phyloP scores from a whole-genome alignment of 805 yeast genomes.

The Ogataea trehalophila region DNA sequence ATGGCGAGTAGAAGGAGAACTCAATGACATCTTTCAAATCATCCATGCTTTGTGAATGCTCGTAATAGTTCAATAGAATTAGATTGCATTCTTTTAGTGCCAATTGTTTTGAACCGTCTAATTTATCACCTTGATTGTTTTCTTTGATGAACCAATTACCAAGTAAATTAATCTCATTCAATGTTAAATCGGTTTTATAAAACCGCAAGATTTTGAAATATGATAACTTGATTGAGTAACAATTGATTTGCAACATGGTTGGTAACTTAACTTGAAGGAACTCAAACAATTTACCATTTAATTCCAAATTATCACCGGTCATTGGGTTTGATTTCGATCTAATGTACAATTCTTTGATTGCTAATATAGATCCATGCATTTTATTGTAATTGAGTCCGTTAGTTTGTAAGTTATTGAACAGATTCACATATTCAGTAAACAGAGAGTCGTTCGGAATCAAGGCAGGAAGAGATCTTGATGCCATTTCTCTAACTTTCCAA shows the following conservation, averaged over 20 bases:
- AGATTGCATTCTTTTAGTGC: conserved; percentile 32
- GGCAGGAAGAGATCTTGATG: conserved; percentile 64
- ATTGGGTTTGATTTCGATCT: conserved; percentile 1
- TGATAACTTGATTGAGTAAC: conserved; percentile 20
- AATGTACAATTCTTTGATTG: conserved; percentile 35
- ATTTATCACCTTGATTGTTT: conserved; percentile 19
- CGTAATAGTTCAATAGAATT: conserved; percentile 27
- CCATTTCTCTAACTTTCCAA: conserved; percentile 89
- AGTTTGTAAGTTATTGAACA: conserved; percentile 4
- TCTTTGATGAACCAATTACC: conserved; percentile 34
- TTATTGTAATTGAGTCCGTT: conserved; percentile 30
- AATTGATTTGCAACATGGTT: conserved; percentile 9
- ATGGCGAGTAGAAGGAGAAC: conserved; percentile 34
- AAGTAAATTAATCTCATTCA: conserved; percentile 19
- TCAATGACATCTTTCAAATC: conserved; percentile 26
- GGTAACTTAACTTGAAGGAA: conserved; percentile 22
- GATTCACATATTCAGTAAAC: conserved; percentile 22
- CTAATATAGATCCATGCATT: conserved; percentile 57
- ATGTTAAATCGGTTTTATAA: conserved; percentile 1
- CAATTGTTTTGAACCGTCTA: conserved; percentile 49
- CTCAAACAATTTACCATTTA: conserved; percentile 21
- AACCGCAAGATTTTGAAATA: conserved; percentile 17
- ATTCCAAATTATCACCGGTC: conserved; percentile 10
- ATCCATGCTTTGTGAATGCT: conserved; percentile 10
- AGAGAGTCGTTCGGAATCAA: conserved; percentile 34